These are phyloP conservation scores for Aureobasidium subglaciale DNA, from an alignment of 2,329 filamentous ascomycete genomes.

Conservation along the genomic window DNA sequence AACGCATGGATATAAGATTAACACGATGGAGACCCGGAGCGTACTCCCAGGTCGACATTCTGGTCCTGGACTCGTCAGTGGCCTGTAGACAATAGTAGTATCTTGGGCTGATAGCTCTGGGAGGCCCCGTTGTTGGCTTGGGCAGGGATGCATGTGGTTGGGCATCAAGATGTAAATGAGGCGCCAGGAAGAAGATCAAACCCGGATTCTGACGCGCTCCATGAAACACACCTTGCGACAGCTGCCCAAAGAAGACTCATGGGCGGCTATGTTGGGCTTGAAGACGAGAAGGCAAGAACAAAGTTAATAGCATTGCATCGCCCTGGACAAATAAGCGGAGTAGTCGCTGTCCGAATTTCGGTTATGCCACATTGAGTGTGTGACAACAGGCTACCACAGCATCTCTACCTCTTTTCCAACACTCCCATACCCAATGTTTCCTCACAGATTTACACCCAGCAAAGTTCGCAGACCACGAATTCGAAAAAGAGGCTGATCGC, in stretches of 20 bases:
- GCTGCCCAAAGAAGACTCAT: not conserved
- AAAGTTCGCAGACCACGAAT: constrained; percentile 8
- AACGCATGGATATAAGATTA: not conserved
- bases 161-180: not conserved
- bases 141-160: not conserved
- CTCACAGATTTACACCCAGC: constrained; percentile 2
- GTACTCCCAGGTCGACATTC: not conserved
- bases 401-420: not conserved
- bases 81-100: not conserved
- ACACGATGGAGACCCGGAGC: too few relatives aligned
- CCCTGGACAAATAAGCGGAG: not conserved
- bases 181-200: not conserved
- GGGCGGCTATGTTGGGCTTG: constrained; percentile 1
- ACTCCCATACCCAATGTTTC: not conserved
- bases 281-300: not conserved
- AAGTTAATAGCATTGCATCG: not conserved
- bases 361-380: not conserved
- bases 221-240: not conserved
- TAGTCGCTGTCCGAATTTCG: not conserved
- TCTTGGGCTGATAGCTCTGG: not conserved
- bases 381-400: not conserved
- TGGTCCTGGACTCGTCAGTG: not conserved
- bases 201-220: not conserved
- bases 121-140: not conserved
- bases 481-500: not conserved